phyloP scores from a whole-genome alignment of 2,329 filamentous ascomycete genomes.

The Ceratocystis ficicola region DNA sequence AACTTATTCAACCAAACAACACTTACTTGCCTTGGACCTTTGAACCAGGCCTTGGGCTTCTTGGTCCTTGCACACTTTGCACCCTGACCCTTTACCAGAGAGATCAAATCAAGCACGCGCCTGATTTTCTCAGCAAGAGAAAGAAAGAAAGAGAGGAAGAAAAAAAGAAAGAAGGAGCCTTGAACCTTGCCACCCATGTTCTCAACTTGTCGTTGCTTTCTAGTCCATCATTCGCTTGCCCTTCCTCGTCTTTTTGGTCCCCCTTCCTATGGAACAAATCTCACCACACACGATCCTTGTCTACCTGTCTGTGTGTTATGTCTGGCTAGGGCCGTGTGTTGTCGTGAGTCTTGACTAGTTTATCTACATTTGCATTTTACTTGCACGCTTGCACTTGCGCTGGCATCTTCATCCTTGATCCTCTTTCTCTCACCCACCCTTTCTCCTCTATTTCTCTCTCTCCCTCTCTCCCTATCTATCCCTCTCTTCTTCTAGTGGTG shows the following conservation, averaged over 20 bases:
- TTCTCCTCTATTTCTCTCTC: constrained; percentile 4
- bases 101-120: constrained; percentile 10
- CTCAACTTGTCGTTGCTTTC: constrained; percentile 5
- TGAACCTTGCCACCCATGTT: constrained; percentile 11
- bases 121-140: neutral
- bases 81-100: constrained; percentile 1
- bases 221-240: constrained; percentile 1
- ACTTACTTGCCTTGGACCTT: neutral
- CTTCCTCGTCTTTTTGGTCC: constrained; percentile 1
- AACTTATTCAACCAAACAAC: neutral
- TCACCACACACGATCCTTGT: constrained; percentile 7
- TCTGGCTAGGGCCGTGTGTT: constrained; percentile 9
- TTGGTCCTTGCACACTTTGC: constrained; percentile 11
- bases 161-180: neutral
- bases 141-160: no score
- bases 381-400: neutral
- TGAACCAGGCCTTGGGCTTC: neutral
- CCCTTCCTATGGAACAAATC: constrained; percentile 13
- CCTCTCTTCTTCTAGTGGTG: constrained; percentile 4
- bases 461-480: constrained; percentile 8
- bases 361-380: constrained; percentile 12
- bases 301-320: constrained; percentile 10
- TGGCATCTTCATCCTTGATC: constrained; percentile 14
- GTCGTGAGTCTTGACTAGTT: neutral
- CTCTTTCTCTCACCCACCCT: constrained; percentile 8